These are phyloP conservation scores for Trypanosomatidae sp. DNA, from an alignment of 208 protist species.

Conservation along the genomic window DNA sequence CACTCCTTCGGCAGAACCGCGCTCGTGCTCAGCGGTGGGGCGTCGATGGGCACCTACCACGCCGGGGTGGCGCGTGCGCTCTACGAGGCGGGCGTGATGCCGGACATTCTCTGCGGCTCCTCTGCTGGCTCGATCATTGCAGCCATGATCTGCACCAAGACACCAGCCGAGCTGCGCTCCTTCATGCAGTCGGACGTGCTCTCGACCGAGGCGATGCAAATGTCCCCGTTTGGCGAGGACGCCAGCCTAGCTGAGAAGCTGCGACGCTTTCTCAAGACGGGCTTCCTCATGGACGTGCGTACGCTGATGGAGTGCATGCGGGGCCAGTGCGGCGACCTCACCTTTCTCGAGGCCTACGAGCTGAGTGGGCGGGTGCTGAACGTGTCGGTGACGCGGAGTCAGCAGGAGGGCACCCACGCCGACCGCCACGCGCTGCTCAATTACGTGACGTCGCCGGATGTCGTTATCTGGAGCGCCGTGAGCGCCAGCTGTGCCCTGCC, in stretches of 20 bases:
- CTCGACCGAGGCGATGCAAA: conserved; percentile 41
- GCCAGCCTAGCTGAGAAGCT: conserved; percentile 43
- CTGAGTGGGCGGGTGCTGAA: conserved; percentile 78
- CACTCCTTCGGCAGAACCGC: conserved; percentile 74
- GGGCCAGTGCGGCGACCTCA: conserved; percentile 80
- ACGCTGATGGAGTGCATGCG: conserved; percentile 70
- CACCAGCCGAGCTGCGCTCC: conserved; percentile 40
- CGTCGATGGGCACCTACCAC: conserved; percentile 83
- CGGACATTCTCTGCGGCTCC: conserved; percentile 72
- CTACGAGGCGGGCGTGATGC: conserved; percentile 59
- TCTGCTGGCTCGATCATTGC: conserved; percentile 80
- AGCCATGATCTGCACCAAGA: conserved; percentile 56
- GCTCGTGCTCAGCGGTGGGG: conserved; percentile 73
- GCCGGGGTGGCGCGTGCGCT: conserved; percentile 63
- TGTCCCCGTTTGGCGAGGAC: conserved; percentile 58
- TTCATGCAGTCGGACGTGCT: conserved; percentile 44
- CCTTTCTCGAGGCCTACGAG: conserved; percentile 84
- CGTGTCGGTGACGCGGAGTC: conserved; percentile 67
- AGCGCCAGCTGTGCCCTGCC: conserved; percentile 67
- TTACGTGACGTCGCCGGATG: conserved; percentile 80
- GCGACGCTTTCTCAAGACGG: conserved; percentile 58
- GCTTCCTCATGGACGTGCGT: conserved; percentile 77
- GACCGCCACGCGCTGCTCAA: conserved; percentile 73
- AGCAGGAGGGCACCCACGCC: conserved; percentile 38
- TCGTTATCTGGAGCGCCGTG: conserved; percentile 81